phyloP scores from a whole-genome alignment of 208 protist species.

The Balamuthia mandrillaris region DNA sequence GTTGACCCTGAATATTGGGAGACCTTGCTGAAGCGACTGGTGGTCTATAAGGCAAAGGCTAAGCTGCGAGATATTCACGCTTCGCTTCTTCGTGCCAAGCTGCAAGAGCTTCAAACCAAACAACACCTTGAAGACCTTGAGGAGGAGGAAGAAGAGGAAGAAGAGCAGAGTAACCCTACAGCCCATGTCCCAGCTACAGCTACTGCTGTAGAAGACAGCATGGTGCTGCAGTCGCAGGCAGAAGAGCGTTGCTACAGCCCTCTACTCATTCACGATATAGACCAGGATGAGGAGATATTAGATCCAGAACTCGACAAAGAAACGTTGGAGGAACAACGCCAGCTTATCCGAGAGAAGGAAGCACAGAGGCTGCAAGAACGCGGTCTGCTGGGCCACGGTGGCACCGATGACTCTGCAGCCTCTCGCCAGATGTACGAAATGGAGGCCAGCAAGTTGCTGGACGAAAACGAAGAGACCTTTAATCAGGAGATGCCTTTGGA shows the following conservation, averaged over 20 bases:
- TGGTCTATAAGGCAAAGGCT: slow-evolving; percentile 63
- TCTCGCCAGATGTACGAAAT: slow-evolving; percentile 28
- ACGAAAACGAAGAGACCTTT: slow-evolving; percentile 71
- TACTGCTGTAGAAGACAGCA: not conserved
- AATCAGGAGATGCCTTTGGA: slow-evolving; percentile 58
- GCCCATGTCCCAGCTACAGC: not conserved
- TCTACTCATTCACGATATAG: not conserved
- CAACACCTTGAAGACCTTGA: not conserved
- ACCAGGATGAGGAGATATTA: not conserved
- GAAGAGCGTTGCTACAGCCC: not conserved
- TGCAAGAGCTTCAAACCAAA: not conserved
- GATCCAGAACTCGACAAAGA: slow-evolving; percentile 9
- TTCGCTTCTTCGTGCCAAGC: not conserved
- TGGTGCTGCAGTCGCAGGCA: not conserved
- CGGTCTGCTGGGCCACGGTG: not conserved
- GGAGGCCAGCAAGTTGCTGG: slow-evolving; percentile 59
- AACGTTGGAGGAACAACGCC: not conserved
- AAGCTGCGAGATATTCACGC: slow-evolving; percentile 34
- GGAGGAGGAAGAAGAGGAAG: not conserved
- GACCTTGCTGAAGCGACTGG: slow-evolving; percentile 63
- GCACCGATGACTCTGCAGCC: not conserved
- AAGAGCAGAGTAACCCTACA: not conserved
- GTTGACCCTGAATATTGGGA: slow-evolving; percentile 80
- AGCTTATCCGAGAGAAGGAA: not conserved
- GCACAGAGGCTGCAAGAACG: not conserved